phyloP scores from a whole-genome alignment of 2,329 filamentous ascomycete genomes.

The Aspergillus sp. region DNA sequence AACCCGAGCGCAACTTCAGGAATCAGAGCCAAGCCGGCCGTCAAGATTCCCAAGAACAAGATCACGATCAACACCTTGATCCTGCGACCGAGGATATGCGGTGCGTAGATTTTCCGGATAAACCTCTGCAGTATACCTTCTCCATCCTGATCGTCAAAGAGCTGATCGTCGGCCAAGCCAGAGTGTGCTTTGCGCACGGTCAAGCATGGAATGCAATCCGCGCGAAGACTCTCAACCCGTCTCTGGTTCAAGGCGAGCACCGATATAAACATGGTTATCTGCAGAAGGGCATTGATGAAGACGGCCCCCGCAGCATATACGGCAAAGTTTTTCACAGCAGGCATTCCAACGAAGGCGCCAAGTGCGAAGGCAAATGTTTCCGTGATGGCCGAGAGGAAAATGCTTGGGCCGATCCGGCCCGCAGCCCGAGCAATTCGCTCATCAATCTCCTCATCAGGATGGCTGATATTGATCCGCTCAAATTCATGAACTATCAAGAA shows the following conservation, averaged over 20 bases:
- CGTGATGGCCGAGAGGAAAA: slow-evolving; percentile 89
- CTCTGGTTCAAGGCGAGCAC: slow-evolving; percentile 88
- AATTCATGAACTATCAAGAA: slow-evolving; percentile 99
- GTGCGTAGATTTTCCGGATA: slow-evolving; percentile 87
- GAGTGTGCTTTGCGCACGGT: slow-evolving; percentile 73
- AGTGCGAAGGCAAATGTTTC: slow-evolving; percentile 93
- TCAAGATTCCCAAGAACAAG: slow-evolving; percentile 83
- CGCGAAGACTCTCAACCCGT: slow-evolving; percentile 81
- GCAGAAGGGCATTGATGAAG: slow-evolving; percentile 93
- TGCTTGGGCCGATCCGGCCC: slow-evolving; percentile 96
- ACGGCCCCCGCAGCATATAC: slow-evolving; percentile 95
- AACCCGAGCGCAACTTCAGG: slow-evolving; percentile 83
- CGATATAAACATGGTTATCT: slow-evolving; percentile 96
- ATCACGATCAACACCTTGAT: slow-evolving; percentile 74
- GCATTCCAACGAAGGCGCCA: slow-evolving; percentile 94
- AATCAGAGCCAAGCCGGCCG: slow-evolving; percentile 78
- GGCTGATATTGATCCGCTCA: slow-evolving; percentile 87
- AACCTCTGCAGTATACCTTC: slow-evolving; percentile 83
- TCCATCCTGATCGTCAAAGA: slow-evolving; percentile 70
- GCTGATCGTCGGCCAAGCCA: slow-evolving; percentile 62
- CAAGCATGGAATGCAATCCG: slow-evolving; percentile 89
- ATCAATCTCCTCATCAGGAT: slow-evolving; percentile 84
- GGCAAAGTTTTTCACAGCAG: slow-evolving; percentile 95
- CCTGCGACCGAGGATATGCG: slow-evolving; percentile 74
- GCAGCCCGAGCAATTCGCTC: slow-evolving; percentile 81